Percentiles rank a stretch among this genome's conserved stretches.
phyloP scores from a whole-genome alignment of 495 filamentous ascomycete genomes.

The Xylaria flabelliformis region DNA sequence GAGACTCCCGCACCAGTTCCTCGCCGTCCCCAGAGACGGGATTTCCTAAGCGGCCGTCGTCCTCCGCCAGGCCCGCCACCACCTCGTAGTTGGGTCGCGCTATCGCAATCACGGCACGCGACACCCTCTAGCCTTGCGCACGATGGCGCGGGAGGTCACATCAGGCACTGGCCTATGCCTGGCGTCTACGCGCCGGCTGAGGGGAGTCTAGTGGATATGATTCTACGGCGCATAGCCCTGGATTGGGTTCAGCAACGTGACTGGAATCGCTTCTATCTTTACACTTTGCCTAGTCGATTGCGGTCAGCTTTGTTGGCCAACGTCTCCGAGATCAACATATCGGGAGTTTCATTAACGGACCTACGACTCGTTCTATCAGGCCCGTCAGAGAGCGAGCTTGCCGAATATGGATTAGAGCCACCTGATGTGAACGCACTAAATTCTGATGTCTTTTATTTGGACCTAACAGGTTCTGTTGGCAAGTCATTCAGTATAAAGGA shows the following conservation, averaged over 20 bases:
- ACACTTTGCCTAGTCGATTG: slow-evolving; percentile 65
- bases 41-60: slow-evolving; percentile 49
- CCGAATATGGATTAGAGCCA: slow-evolving; percentile 34
- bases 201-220: slow-evolving; percentile 61
- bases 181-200: slow-evolving; percentile 45
- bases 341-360: slow-evolving; percentile 52
- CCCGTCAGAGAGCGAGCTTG: slow-evolving; percentile 36
- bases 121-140: slow-evolving; percentile 21
- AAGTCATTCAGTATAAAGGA: slow-evolving; percentile 64
- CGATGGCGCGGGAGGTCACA: slow-evolving; percentile 7
- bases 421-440: slow-evolving; percentile 48
- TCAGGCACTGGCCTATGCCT: slow-evolving; percentile 42
- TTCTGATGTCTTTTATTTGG: slow-evolving; percentile 63
- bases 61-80: slow-evolving; percentile 70
- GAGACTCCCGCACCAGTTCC: slow-evolving; percentile 72
- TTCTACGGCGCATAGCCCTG: slow-evolving; percentile 65
- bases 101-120: slow-evolving; percentile 37
- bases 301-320: slow-evolving; percentile 69
- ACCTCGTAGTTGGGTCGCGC: slow-evolving; percentile 71
- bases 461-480: slow-evolving; percentile 68
- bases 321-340: slow-evolving; percentile 57
- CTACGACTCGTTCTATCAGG: slow-evolving; percentile 49
- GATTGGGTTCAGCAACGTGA: slow-evolving; percentile 72
- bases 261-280: slow-evolving; percentile 71
- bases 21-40: slow-evolving; percentile 56